Evolutionary conservation across 164 flowering plant genomes (phyloP).

Genomic region (Sextonia rubra): DNA sequence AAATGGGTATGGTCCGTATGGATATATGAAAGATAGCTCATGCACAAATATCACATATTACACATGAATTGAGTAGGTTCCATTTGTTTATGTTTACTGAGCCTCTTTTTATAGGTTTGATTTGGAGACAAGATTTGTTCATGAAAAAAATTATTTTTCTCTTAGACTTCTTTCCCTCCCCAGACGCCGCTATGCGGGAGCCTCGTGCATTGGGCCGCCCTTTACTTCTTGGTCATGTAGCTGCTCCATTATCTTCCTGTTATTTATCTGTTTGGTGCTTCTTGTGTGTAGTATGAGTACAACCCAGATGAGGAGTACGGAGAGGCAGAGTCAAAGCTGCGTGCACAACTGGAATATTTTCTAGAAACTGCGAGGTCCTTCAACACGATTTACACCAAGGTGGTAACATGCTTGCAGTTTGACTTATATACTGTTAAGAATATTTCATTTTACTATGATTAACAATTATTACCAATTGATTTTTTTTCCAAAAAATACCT

Average conservation of each 20-base stretch:
- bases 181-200: too few relatives aligned
- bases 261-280: neutral
- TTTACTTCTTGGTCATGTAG: neutral
- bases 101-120: too few relatives aligned
- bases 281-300: conserved; percentile 62
- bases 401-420: conserved; percentile 13
- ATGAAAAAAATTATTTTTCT: too few relatives aligned
- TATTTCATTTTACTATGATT: neutral
- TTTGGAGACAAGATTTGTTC: too few relatives aligned
- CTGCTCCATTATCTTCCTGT: neutral
- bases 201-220: too few relatives aligned
- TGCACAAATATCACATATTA: too few relatives aligned
- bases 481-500: neutral
- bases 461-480: neutral
- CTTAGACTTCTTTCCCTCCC: too few relatives aligned
- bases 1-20: too few relatives aligned
- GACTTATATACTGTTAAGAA: neutral
- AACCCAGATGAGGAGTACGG: conserved; percentile 91
- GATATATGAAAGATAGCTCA: too few relatives aligned
- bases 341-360: conserved; percentile 78
- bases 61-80: too few relatives aligned
- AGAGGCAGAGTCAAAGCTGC: conserved; percentile 68
- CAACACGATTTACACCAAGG: conserved; percentile 90
- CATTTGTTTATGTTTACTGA: too few relatives aligned
- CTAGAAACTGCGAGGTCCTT: conserved; percentile 92